Evolutionary conservation across 2,329 filamentous ascomycete species (phyloP), one percentile per base, ranked within the genome.

Genomic region (Allantophomopsis lycopodina): DNA sequence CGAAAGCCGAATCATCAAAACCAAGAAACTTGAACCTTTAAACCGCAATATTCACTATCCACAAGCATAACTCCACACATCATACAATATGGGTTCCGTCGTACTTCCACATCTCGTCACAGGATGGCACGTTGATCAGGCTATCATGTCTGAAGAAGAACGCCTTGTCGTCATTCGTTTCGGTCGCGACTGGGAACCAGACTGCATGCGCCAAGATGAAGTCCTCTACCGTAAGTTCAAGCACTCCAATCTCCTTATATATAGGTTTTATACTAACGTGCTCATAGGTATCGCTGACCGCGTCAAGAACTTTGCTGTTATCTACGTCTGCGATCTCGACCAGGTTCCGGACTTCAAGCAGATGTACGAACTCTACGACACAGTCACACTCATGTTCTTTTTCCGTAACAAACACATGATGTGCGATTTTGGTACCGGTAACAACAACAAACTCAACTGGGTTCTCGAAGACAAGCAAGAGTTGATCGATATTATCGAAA

Each of bases 341-440:
- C 73, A 87, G 59, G 83, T 94, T 5, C 83, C 84, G 41, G 86
- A 94, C 60, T 95, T 94, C 68, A 95, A 91, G 58, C 76, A 83
- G 54, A 96, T 96, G 89, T 95, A 95, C 68, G 72, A 87, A 57
- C 69, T 88, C 5, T 88, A 91, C 66, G 84, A 98, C 57, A 79
- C 87, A 1, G 85, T 88, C 64, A 94, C 91, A 3, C 79, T 96
- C 61, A 95, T 95, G 83, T 94, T 85, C 68, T 94, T 94, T 71
- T 94, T 88, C 68, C 77, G 89, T 45, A 98, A 98, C 60, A 98
- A 98, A 60, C 87, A 95, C 63, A 96, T 96, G 77, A 94, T 93
- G 83, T 86, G 83, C 60, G 89, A 96, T 73, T 87, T 95, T 51
- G 89, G 89, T 36, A 98, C 91, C 2, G 91, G 91, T 48, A 94